Percentiles rank a stretch among this genome's conserved stretches.
phyloP scores from a whole-genome alignment of 306 rosid species.

The Canavalia ensiformis region DNA sequence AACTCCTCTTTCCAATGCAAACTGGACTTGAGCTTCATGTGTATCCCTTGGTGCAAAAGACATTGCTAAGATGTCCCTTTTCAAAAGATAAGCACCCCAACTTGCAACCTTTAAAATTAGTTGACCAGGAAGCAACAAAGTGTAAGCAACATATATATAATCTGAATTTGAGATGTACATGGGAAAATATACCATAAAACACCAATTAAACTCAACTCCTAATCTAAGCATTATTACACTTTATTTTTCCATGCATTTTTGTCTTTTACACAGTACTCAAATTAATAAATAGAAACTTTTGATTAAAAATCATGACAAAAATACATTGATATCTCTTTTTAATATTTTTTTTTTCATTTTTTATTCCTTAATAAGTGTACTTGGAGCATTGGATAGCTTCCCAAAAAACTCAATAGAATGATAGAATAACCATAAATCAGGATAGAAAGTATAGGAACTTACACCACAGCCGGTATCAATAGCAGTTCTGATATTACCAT shows the following conservation, averaged over 20 bases:
- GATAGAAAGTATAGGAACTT: slow-evolving; percentile 52
- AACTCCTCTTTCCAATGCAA: slow-evolving; percentile 95
- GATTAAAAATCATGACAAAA: too few species aligned
- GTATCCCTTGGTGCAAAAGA: slow-evolving; percentile 98
- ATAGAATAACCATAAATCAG: not conserved
- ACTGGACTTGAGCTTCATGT: slow-evolving; percentile 96
- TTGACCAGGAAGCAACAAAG: slow-evolving; percentile 16
- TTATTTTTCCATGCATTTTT: not conserved
- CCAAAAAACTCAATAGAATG: not conserved
- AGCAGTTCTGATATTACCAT: slow-evolving; percentile 84
- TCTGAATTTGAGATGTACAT: not conserved
- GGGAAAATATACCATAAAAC: not conserved
- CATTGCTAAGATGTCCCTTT: slow-evolving; percentile 82
- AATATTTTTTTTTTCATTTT: too few species aligned
- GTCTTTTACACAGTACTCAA: not conserved
- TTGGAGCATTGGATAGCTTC: too few species aligned
- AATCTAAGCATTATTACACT: not conserved
- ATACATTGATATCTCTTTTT: too few species aligned
- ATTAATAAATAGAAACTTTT: too few species aligned
- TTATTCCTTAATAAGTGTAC: too few species aligned
- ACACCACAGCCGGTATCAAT: slow-evolving; percentile 99
- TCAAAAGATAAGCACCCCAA: slow-evolving; percentile 94
- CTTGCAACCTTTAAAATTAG: slow-evolving; percentile 86
- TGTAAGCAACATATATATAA: slow-evolving; percentile 29
- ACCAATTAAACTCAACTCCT: not conserved